Evolutionary conservation across 1,139 yeast genomes (phyloP).

Genomic region (Chernovozyma sophiae-reginae): DNA sequence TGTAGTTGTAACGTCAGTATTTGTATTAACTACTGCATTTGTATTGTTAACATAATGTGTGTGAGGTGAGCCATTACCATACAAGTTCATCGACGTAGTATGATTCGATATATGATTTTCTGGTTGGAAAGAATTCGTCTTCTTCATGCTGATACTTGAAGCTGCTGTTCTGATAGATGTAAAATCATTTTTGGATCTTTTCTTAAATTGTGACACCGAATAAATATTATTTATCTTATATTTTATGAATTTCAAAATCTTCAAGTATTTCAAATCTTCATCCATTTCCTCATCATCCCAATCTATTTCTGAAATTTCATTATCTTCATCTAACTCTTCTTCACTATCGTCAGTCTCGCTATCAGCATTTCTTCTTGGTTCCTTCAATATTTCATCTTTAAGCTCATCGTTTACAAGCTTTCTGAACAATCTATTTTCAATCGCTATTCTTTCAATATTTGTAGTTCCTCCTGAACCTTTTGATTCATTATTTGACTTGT

Average conservation of each 20-base stretch:
- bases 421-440: constrained; percentile 37
- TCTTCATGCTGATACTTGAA: not conserved
- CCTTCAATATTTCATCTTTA: constrained; percentile 35
- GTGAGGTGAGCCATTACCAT: not conserved
- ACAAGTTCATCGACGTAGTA: not conserved
- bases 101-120: not conserved
- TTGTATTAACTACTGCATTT: not conserved
- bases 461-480: constrained; percentile 7
- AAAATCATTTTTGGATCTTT: constrained; percentile 2
- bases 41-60: not conserved
- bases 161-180: not conserved
- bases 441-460: constrained; percentile 18
- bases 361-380: constrained; percentile 17
- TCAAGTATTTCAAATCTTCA: constrained; percentile 45
- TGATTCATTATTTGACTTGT: not conserved
- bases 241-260: constrained; percentile 40
- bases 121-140: not conserved
- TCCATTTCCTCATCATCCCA: constrained; percentile 52
- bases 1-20: not conserved
- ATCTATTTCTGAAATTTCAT: constrained; percentile 26
- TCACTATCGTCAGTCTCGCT: constrained; percentile 31
- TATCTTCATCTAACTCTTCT: constrained; percentile 22
- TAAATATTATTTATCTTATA: constrained; percentile 27
- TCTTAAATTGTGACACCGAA: constrained; percentile 8
- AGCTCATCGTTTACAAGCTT: constrained; percentile 40